A percentile compares a stretch with the other conserved stretches of the same genome.
These are phyloP conservation scores for Bruguiera gymnorhiza DNA, from an alignment of 345 rosid species.

Conservation along the genomic window DNA sequence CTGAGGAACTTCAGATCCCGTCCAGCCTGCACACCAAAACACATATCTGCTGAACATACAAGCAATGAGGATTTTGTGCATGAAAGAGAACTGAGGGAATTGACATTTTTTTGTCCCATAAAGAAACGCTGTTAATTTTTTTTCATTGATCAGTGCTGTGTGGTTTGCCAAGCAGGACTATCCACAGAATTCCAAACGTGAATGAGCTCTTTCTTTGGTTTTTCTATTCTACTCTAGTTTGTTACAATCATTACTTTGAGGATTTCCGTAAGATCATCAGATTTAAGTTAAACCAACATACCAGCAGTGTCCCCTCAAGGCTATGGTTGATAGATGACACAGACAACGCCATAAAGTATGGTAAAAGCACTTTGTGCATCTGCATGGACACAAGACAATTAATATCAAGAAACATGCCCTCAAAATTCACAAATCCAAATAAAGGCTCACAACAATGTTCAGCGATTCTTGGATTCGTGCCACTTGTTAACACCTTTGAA, in stretches of 20 bases:
- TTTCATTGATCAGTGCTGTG: not conserved
- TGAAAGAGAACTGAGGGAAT: too few species aligned
- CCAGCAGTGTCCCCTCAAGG: slow-evolving; percentile 55
- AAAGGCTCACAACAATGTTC: not conserved
- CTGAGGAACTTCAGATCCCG: slow-evolving; percentile 74
- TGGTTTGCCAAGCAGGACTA: not conserved
- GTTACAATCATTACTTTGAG: not conserved
- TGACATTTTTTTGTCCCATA: too few species aligned
- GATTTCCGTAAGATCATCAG: not conserved
- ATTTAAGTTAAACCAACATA: slow-evolving; percentile 19
- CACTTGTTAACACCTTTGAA: not conserved
- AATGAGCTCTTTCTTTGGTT: too few species aligned
- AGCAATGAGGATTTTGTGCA: not conserved
- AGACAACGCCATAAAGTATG: slow-evolving; percentile 37
- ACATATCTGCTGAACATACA: slow-evolving; percentile 3
- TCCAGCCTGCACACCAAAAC: slow-evolving; percentile 56
- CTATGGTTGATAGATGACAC: slow-evolving; percentile 47
- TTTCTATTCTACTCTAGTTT: too few species aligned
- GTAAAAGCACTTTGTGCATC: slow-evolving; percentile 50
- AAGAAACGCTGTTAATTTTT: too few species aligned
- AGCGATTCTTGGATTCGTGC: not conserved
- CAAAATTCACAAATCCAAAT: not conserved
- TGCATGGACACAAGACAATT: slow-evolving; percentile 19
- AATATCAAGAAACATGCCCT: not conserved
- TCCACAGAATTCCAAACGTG: too few species aligned